Percentiles rank a stretch among this genome's conserved stretches.
Evolutionary conservation across 495 filamentous ascomycete genomes (phyloP).

Genomic region (Podospora tetraspora): DNA sequence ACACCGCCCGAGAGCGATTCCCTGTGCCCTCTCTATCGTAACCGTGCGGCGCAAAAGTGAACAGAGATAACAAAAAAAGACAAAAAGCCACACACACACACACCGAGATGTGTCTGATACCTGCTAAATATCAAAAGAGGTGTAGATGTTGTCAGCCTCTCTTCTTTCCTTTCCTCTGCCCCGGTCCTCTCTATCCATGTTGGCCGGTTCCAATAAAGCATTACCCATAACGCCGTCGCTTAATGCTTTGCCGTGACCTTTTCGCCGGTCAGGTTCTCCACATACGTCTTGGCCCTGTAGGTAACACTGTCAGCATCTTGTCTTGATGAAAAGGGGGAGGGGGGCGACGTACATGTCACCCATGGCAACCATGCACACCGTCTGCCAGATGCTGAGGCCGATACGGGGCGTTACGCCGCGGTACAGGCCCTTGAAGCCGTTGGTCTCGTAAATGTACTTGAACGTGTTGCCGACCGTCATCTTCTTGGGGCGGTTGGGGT

Average conservation of each 20-base stretch:
- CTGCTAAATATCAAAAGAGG: not conserved
- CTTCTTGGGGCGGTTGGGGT: slow-evolving; percentile 97
- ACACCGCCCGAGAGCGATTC: not conserved
- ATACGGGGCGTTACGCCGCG: slow-evolving; percentile 91
- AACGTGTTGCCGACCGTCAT: slow-evolving; percentile 91
- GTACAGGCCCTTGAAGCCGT: slow-evolving; percentile 90
- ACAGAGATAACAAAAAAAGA: not conserved
- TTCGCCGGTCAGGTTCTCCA: slow-evolving; percentile 95
- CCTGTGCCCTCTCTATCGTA: not conserved
- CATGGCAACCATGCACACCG: slow-evolving; percentile 98
- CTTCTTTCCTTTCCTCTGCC: slow-evolving; percentile 4
- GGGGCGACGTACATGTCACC: slow-evolving; percentile 83
- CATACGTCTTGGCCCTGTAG: slow-evolving; percentile 89
- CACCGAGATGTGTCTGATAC: not conserved
- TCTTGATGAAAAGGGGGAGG: not conserved
- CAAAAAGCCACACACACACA: not conserved
- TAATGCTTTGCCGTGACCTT: slow-evolving; percentile 96
- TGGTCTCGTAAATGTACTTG: slow-evolving; percentile 85
- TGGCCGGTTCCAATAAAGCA: not conserved
- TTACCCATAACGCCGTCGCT: slow-evolving; percentile 33
- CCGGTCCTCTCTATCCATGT: not conserved
- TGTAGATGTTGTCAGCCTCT: not conserved
- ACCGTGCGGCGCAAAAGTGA: not conserved
- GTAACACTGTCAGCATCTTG: slow-evolving; percentile 11
- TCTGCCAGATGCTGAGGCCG: slow-evolving; percentile 97